Evolutionary conservation across 2,329 filamentous ascomycete species (phyloP).

Genomic region (Neonectria magnoliae): DNA sequence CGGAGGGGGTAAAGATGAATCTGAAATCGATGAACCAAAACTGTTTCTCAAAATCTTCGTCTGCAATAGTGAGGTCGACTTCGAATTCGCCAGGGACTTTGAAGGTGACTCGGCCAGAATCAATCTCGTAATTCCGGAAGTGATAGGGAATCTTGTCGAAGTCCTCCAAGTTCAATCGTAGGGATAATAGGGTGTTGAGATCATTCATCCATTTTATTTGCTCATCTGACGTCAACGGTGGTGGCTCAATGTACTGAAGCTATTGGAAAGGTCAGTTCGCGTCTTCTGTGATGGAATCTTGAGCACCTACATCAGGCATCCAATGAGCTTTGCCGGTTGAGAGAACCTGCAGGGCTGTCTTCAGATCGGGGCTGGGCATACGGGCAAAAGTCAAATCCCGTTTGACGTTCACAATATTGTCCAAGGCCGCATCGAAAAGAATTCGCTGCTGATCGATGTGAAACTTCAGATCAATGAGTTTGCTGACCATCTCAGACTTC

Average conservation of each 20-base stretch:
- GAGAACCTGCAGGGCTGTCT: slow-evolving; percentile 86
- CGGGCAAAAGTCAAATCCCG: slow-evolving; percentile 76
- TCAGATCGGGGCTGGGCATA: slow-evolving; percentile 88
- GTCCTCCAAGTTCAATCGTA: slow-evolving; percentile 87
- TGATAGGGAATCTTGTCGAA: slow-evolving; percentile 78
- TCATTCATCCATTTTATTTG: slow-evolving; percentile 80
- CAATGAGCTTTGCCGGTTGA: slow-evolving; percentile 80
- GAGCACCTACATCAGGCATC: slow-evolving; percentile 76
- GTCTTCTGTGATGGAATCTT: not conserved
- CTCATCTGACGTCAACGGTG: slow-evolving; percentile 75
- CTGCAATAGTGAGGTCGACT: slow-evolving; percentile 88
- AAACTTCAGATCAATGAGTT: slow-evolving; percentile 85
- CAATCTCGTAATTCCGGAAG: slow-evolving; percentile 81
- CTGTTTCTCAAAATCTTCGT: slow-evolving; percentile 83
- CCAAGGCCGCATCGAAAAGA: slow-evolving; percentile 68
- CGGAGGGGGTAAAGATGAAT: slow-evolving; percentile 79
- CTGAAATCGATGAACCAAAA: slow-evolving; percentile 96
- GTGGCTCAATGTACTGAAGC: slow-evolving; percentile 81
- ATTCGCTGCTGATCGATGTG: slow-evolving; percentile 74
- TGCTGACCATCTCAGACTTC: slow-evolving; percentile 80
- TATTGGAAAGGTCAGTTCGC: slow-evolving; percentile 53
- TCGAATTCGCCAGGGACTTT: slow-evolving; percentile 86
- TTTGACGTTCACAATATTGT: slow-evolving; percentile 77
- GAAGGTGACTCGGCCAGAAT: slow-evolving; percentile 91
- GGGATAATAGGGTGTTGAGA: slow-evolving; percentile 83